These are phyloP conservation scores for Carex parvula DNA, from an alignment of 176 grass and related monocot genomes.

Conservation along the genomic window DNA sequence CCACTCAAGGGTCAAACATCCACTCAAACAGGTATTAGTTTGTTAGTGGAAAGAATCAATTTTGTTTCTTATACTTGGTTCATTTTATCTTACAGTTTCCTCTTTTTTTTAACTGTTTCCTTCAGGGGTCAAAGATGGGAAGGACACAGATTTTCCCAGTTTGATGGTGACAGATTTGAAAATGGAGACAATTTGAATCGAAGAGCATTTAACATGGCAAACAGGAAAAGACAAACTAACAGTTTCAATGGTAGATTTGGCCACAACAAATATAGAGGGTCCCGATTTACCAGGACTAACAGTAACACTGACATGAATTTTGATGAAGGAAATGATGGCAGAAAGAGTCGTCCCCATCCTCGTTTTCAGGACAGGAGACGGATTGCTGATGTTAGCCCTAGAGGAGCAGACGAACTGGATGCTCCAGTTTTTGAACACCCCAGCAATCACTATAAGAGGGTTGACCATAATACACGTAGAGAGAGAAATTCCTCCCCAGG, in stretches of 20 bases:
- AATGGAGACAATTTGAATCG: slow-evolving; percentile 12
- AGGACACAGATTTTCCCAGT: slow-evolving; percentile 21
- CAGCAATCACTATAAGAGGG: slow-evolving; percentile 23
- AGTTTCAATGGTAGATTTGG: slow-evolving; percentile 20
- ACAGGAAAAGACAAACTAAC: slow-evolving; percentile 23
- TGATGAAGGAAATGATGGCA: slow-evolving; percentile 23
- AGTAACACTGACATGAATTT: slow-evolving; percentile 16
- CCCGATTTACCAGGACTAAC: slow-evolving; percentile 11
- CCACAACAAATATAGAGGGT: slow-evolving; percentile 17
- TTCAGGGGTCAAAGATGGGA: slow-evolving; percentile 32
- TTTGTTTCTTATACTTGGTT: neutral
- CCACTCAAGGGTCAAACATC: slow-evolving; percentile 19
- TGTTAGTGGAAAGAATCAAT: neutral
- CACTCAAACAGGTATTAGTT: slow-evolving; percentile 26
- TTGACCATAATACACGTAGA: slow-evolving; percentile 22
- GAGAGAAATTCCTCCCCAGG: slow-evolving; percentile 33
- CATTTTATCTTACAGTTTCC: neutral
- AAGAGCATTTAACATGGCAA: slow-evolving; percentile 14
- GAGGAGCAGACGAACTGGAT: slow-evolving; percentile 18
- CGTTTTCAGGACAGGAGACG: slow-evolving; percentile 28
- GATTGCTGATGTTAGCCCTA: slow-evolving; percentile 19
- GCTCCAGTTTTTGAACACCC: slow-evolving; percentile 23
- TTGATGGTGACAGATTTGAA: slow-evolving; percentile 32
- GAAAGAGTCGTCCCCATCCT: slow-evolving; percentile 2
- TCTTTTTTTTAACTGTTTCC: neutral